Conservation (phyloP, 2,329 filamentous ascomycete species). For the Thielaviopsis punctulata region DNA sequence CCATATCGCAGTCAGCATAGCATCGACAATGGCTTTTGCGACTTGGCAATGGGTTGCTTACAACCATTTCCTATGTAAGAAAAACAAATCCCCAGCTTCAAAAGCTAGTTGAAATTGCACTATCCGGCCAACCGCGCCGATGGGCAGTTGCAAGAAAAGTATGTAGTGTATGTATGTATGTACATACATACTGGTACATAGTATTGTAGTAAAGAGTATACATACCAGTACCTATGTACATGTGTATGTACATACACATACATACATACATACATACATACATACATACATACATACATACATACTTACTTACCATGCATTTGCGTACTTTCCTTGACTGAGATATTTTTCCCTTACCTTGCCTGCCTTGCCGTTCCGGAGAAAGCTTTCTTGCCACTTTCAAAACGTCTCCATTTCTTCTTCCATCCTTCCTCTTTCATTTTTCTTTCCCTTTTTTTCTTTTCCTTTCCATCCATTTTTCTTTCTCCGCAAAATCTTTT, state of each 20-base stretch:
- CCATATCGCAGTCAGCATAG: neutral
- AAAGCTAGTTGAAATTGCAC: neutral
- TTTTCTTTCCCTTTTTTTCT: constrained; percentile 16
- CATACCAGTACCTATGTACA: neutral
- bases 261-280: too few species aligned
- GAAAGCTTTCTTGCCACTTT: neutral
- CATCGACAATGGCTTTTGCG: neutral
- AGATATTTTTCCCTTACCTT: constrained; percentile 16
- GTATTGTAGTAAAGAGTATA: neutral
- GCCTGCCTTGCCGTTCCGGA: constrained; percentile 13
- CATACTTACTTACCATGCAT: constrained; percentile 20
- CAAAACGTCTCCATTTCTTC: constrained; percentile 15
- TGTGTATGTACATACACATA: neutral
- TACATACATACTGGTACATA: too few species aligned
- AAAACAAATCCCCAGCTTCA: neutral
- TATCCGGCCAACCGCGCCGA: neutral
- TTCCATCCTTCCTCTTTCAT: constrained; percentile 22
- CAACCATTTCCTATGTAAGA: too few species aligned
- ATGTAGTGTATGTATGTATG: too few species aligned
- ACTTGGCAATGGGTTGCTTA: neutral
- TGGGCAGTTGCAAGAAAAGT: neutral
- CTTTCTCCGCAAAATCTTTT: constrained; percentile 1
- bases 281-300: too few species aligned
- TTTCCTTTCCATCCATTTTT: neutral
- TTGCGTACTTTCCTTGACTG: constrained; percentile 11